phyloP scores from a whole-genome alignment of 2,329 filamentous ascomycete species.

The Corynespora cassiicola region DNA sequence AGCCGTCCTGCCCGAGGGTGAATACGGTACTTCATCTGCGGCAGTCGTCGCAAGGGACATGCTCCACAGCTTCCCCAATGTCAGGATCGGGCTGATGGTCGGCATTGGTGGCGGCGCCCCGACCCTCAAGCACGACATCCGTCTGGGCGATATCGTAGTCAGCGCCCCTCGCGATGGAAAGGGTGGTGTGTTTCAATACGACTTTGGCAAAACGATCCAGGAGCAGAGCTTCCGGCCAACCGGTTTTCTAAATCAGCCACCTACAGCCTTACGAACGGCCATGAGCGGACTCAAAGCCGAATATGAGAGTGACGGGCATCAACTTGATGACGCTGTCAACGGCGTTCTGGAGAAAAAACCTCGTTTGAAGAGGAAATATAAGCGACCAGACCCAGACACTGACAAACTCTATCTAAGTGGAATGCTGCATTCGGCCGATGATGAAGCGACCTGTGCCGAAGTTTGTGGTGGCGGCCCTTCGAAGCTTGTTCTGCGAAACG shows the following conservation, averaged over 20 bases:
- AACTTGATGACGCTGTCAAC: slow-evolving; percentile 15
- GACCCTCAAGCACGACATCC: slow-evolving; percentile 31
- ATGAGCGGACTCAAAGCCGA: slow-evolving; percentile 25
- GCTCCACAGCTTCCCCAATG: slow-evolving; percentile 9
- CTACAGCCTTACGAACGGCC: slow-evolving; percentile 23
- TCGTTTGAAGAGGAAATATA: slow-evolving; percentile 31
- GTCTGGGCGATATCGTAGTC: slow-evolving; percentile 32
- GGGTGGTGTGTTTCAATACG: slow-evolving; percentile 40
- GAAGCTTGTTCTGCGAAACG: slow-evolving; percentile 16
- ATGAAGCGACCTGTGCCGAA: slow-evolving; percentile 11
- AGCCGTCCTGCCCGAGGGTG: slow-evolving; percentile 3
- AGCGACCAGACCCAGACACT: slow-evolving; percentile 24
- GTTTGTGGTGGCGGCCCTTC: slow-evolving; percentile 21
- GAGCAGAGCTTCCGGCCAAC: slow-evolving; percentile 18
- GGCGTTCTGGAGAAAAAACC: slow-evolving; percentile 29
- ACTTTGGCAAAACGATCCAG: slow-evolving; percentile 21
- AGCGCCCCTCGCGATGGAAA: slow-evolving; percentile 18
- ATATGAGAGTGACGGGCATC: slow-evolving; percentile 14
- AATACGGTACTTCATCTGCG: slow-evolving; percentile 3
- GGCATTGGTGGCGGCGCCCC: slow-evolving; percentile 26
- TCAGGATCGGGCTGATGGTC: slow-evolving; percentile 28
- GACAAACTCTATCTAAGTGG: slow-evolving; percentile 35
- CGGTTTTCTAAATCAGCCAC: slow-evolving; percentile 18
- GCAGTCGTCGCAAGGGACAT: slow-evolving; percentile 6
- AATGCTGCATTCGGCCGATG: slow-evolving; percentile 12